Conservation (phyloP, 2,329 filamentous ascomycete genomes). For the Epichloe festucae region DNA sequence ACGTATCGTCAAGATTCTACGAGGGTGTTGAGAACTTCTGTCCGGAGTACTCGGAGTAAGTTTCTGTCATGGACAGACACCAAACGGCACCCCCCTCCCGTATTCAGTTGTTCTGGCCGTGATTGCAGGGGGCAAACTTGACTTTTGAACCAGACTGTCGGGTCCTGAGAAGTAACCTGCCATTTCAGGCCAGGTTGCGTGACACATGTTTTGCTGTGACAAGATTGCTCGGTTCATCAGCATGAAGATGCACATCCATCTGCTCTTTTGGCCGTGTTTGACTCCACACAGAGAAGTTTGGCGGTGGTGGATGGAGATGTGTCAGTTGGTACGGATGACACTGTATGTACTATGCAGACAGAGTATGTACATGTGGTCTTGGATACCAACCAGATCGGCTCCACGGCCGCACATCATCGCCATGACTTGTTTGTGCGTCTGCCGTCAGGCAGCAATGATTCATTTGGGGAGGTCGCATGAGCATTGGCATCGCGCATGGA, state of each 20-base stretch:
- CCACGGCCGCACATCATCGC: background rate
- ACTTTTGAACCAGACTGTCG: constrained; percentile 7
- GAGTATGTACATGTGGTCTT: too few relatives aligned
- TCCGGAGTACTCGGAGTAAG: background rate
- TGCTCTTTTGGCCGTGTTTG: background rate
- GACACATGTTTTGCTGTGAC: background rate
- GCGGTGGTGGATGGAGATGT: too few relatives aligned
- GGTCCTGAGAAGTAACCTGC: constrained; percentile 4
- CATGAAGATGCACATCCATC: background rate
- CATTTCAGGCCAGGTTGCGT: constrained; percentile 4
- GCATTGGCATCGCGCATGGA: too few relatives aligned
- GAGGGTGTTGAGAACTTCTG: background rate
- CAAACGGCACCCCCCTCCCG: background rate
- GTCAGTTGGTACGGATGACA: too few relatives aligned
- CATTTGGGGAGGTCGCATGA: too few relatives aligned
- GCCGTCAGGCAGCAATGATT: too few relatives aligned
- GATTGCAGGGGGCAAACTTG: background rate
- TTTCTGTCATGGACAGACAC: background rate
- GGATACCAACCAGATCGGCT: too few relatives aligned
- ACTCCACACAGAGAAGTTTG: background rate
- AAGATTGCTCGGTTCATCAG: background rate
- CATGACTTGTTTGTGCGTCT: background rate
- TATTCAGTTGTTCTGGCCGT: background rate
- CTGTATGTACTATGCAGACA: too few relatives aligned
- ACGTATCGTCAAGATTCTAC: background rate